These are phyloP conservation scores for Ganoderma multipileum DNA, from an alignment of 1,284 basidiomycete genomes.

Conservation along the genomic window DNA sequence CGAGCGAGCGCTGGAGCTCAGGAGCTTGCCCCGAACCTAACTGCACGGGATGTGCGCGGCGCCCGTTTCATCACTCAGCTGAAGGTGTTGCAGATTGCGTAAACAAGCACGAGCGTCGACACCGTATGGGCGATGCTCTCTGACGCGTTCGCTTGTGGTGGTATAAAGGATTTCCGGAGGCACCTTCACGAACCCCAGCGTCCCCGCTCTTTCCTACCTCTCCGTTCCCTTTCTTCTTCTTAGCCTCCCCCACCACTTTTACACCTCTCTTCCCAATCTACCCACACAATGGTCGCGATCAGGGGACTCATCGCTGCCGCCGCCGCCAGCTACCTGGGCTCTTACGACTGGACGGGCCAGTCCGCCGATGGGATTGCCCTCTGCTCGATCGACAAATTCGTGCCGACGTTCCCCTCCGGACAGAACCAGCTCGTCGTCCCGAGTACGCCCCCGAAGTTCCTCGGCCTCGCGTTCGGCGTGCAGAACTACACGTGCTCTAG, in stretches of 20 bases:
- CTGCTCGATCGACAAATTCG: slow-evolving; percentile 34
- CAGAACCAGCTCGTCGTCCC: slow-evolving; percentile 38
- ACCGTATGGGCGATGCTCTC: not conserved
- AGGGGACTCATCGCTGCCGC: slow-evolving; percentile 20
- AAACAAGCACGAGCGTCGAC: not conserved
- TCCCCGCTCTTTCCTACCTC: slow-evolving; percentile 13
- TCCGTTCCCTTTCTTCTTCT: slow-evolving; percentile 1
- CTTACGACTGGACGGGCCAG: not conserved
- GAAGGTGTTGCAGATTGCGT: not conserved
- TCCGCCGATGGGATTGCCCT: slow-evolving; percentile 7
- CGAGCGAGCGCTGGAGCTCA: too few relatives aligned
- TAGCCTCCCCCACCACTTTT: not conserved
- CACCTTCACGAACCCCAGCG: slow-evolving; percentile 15
- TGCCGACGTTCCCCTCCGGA: slow-evolving; percentile 33
- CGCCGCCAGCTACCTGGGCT: slow-evolving; percentile 7
- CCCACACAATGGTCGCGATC: slow-evolving; percentile 24
- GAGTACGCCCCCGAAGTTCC: slow-evolving; percentile 42
- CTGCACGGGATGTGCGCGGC: not conserved
- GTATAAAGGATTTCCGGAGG: slow-evolving; percentile 14
- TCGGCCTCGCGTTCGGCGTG: slow-evolving; percentile 50
- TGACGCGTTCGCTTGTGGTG: not conserved
- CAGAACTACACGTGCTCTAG: slow-evolving; percentile 51
- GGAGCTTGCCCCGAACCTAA: too few relatives aligned
- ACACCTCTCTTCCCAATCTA: not conserved
- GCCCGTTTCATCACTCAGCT: not conserved